Percentiles rank a stretch among this genome's conserved stretches.
These are phyloP conservation scores for Lotmaria passim DNA, from an alignment of 208 protist genomes.

Conservation along the genomic window DNA sequence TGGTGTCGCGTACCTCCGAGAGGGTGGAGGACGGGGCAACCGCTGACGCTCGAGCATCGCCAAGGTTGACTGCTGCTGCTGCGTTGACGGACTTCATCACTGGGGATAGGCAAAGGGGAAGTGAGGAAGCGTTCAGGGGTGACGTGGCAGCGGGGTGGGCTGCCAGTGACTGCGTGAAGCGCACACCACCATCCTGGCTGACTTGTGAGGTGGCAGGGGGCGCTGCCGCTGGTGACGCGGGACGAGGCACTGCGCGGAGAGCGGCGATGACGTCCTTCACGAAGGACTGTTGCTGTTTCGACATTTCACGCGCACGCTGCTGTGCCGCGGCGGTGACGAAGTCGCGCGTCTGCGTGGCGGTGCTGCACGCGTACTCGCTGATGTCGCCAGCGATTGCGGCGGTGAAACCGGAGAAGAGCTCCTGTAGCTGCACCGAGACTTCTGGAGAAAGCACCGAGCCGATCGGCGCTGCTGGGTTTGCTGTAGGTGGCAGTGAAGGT, in stretches of 20 bases:
- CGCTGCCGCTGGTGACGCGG: background rate
- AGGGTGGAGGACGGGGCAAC: background rate
- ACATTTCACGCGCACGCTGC: conserved; percentile 10
- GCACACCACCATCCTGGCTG: background rate
- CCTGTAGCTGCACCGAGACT: background rate
- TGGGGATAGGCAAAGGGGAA: background rate
- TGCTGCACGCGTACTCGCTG: conserved; percentile 4
- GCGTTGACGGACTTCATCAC: background rate
- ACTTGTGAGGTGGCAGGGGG: background rate
- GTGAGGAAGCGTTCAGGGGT: background rate
- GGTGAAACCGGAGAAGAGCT: conserved; percentile 21
- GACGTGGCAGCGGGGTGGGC: background rate
- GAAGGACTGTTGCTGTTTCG: conserved; percentile 2
- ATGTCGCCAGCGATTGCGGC: conserved; percentile 6
- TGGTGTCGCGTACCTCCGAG: background rate
- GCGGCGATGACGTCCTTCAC: conserved; percentile 2
- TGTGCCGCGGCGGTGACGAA: conserved; percentile 2
- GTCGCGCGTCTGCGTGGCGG: conserved; percentile 9
- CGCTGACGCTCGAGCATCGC: too few species aligned
- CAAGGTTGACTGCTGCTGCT: background rate
- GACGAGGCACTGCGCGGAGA: background rate
- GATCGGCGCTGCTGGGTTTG: background rate
- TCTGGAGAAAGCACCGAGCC: background rate
- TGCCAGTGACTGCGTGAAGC: background rate
- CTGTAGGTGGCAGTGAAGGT: background rate